Base-by-base conservation (phyloP, 805 yeast genomes). In the Kodamaea restingae region DNA sequence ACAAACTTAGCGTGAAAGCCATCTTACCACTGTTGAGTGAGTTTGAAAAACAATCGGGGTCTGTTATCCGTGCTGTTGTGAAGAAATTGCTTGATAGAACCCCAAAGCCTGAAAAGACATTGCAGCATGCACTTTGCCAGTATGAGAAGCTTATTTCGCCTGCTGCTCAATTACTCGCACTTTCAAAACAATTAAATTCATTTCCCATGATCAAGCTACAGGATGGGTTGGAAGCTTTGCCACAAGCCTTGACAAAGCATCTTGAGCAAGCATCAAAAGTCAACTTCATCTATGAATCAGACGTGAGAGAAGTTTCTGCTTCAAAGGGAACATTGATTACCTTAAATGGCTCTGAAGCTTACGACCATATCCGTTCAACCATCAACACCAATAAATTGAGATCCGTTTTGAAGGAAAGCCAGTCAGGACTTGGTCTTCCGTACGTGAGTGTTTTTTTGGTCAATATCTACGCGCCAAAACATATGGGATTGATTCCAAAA, bases 161-260 rank as follows among this genome's bases (percentile, higher is more conserved):
- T 3, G 50, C 49, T 10, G 58, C 71, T 2, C 60, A 72, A 21
- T 53, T 83, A 30, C 36, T 35, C 1, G 45, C 60, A 0, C 48
- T 78, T 5, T 51, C 70, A 0, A 40, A 45, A 2, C 48, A 56
- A 5, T 55, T 84, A 45, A 73, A 70, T 45, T 60, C 67, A 26
- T 78, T 64, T 47, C 93, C 93, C 0, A 77, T 84, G 75, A 53
- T 85, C 27, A 69, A 76, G 2, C 56, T 85, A 6, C 58, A 63
- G 27, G 65, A 69, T 36, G 91, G 93, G 0, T 58, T 85, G 33
- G 75, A 75, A 41, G 57, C 67, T 0, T 61, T 83, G 27, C 80
- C 88, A 0, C 51, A 52, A 15, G 55, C 69, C 0, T 43, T 83
- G 2, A 55, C 61, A 10, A 51, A 60, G 2, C 55, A 68, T 32